Evolutionary conservation across 169 alveolate species (phyloP).

Genomic region (Plasmodium vivax): DNA sequence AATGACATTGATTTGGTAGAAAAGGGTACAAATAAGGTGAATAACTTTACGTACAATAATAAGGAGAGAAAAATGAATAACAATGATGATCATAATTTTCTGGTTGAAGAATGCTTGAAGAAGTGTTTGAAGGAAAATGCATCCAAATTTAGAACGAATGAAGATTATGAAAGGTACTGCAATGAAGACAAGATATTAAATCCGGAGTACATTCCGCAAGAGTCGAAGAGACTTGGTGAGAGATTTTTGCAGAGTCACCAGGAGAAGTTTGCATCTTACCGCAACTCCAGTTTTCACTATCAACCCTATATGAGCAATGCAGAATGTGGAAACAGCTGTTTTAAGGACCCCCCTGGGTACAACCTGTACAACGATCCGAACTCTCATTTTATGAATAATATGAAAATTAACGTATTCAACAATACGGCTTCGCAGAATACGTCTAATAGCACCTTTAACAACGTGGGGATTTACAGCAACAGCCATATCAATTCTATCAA

Average conservation of each 20-base stretch:
- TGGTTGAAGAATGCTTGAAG: conserved; percentile 47
- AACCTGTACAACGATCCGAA: conserved; percentile 8
- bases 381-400: not conserved
- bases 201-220: conserved; percentile 45
- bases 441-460: conserved; percentile 9
- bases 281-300: conserved; percentile 4
- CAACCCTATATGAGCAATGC: conserved; percentile 24
- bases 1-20: conserved; percentile 18
- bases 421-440: not conserved
- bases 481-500: conserved; percentile 54
- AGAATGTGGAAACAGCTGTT: conserved; percentile 65
- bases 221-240: conserved; percentile 55
- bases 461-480: not conserved
- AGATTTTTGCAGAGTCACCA: conserved; percentile 25
- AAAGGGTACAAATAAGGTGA: conserved; percentile 6
- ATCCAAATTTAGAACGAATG: conserved; percentile 49
- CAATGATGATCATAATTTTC: conserved; percentile 30
- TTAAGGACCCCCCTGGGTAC: conserved; percentile 31
- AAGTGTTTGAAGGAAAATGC: conserved; percentile 48
- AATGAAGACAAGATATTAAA: conserved; percentile 66
- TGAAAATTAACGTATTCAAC: conserved; percentile 37
- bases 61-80: conserved; percentile 57
- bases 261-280: conserved; percentile 13
- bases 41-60: conserved; percentile 1
- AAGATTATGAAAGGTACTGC: conserved; percentile 70